These are phyloP conservation scores for Candida frijolesensis DNA, from an alignment of 1,139 yeast genomes.

Conservation along the genomic window DNA sequence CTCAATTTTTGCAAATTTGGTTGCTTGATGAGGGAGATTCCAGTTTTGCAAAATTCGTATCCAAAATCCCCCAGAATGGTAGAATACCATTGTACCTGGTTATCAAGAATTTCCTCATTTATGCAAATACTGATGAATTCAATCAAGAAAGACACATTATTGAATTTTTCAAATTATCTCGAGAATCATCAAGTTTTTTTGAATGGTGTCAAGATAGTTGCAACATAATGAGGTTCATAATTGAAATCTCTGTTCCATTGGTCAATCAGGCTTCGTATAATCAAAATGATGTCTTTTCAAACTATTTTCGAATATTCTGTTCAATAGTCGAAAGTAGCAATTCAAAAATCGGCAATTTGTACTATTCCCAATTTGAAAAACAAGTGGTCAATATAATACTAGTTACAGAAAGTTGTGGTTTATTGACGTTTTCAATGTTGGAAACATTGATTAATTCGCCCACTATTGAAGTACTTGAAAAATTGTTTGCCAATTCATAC, in stretches of 20 bases:
- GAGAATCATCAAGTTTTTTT: conserved; percentile 8
- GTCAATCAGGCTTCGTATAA: background rate
- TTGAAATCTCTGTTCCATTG: conserved; percentile 2
- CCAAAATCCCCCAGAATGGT: background rate
- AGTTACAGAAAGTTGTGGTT: conserved; percentile 4
- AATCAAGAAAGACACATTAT: conserved; percentile 7
- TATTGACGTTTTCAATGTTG: conserved; percentile 8
- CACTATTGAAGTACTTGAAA: conserved; percentile 1
- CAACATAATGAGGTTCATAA: conserved; percentile 4
- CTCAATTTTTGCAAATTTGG: conserved; percentile 15
- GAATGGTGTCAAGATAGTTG: conserved; percentile 10
- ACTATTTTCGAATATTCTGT: conserved; percentile 6
- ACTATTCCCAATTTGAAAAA: conserved; percentile 11
- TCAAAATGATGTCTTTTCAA: conserved; percentile 7
- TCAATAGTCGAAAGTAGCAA: conserved; percentile 9
- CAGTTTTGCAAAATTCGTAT: background rate
- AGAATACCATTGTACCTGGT: conserved; percentile 9
- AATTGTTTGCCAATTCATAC: conserved; percentile 6
- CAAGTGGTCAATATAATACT: conserved; percentile 13
- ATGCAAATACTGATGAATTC: conserved; percentile 1
- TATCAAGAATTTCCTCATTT: conserved; percentile 6
- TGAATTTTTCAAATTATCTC: conserved; percentile 11
- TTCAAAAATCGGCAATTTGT: conserved; percentile 6
- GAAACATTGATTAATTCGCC: conserved; percentile 4
- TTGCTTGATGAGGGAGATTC: conserved; percentile 4